Evolutionary conservation across 2,329 filamentous ascomycete species (phyloP).

Genomic region (Cordyceps farinosa): DNA sequence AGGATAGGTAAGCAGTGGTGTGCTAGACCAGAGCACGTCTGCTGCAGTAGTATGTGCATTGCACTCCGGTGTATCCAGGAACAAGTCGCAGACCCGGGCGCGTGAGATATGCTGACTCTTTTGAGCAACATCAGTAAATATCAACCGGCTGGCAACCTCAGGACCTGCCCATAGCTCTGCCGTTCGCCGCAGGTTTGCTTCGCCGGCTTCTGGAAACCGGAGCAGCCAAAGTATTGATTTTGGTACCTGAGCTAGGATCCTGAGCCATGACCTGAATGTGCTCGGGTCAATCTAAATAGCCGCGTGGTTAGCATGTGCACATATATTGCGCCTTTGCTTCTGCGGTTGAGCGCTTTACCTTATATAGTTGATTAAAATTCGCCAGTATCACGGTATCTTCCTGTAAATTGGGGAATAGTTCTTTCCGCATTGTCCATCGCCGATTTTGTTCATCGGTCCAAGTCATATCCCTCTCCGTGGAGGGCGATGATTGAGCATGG

Average conservation of each 20-base stretch:
- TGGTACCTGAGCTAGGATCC: conserved; percentile 79
- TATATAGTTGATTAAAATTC: conserved; percentile 98
- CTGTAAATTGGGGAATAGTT: conserved; percentile 77
- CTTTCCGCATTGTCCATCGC: conserved; percentile 89
- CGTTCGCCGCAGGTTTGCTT: conserved; percentile 76
- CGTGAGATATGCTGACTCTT: conserved; percentile 92
- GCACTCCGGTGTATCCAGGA: conserved; percentile 95
- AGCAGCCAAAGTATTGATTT: conserved; percentile 92
- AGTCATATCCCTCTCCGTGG: conserved; percentile 59
- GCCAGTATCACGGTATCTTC: conserved; percentile 88
- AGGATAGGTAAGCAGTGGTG: conserved; percentile 83
- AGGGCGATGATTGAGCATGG: conserved; percentile 84
- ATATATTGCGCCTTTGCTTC: background rate
- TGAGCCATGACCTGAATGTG: conserved; percentile 91
- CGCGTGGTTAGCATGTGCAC: conserved; percentile 20
- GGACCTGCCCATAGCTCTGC: conserved; percentile 79
- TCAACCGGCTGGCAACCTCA: conserved; percentile 78
- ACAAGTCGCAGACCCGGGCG: conserved; percentile 87
- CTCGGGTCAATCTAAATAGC: conserved; percentile 78
- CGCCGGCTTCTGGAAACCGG: conserved; percentile 92
- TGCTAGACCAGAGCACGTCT: conserved; percentile 94
- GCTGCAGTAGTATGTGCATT: conserved; percentile 97
- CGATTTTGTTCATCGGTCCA: conserved; percentile 82
- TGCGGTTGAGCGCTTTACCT: conserved; percentile 53
- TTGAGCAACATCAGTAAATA: conserved; percentile 95